Conservation (phyloP, 768 basidiomycete species). For the Pulveroboletus ravenelii region DNA sequence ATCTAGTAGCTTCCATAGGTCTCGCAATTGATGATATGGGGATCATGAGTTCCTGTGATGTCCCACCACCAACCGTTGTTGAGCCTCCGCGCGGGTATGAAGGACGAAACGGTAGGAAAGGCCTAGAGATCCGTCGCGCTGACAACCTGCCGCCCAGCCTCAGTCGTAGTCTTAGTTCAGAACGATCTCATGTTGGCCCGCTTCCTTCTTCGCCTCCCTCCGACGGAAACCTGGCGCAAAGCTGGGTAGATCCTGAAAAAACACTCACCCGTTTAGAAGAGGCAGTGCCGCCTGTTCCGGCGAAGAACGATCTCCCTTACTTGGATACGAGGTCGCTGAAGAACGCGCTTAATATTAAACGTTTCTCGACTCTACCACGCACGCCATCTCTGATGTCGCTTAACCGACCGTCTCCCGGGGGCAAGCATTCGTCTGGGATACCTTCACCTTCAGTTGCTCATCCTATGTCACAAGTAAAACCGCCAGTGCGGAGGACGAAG, state of each 20-base stretch:
- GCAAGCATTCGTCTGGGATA: slow-evolving; percentile 22
- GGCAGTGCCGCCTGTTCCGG: slow-evolving; percentile 28
- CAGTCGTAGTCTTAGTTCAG: slow-evolving; percentile 9
- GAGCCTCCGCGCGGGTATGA: slow-evolving; percentile 36
- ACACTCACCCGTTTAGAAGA: slow-evolving; percentile 15
- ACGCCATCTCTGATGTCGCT: slow-evolving; percentile 57
- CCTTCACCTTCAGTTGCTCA: slow-evolving; percentile 32
- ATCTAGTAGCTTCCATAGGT: slow-evolving; percentile 35
- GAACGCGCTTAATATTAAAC: slow-evolving; percentile 34
- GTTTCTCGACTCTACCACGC: slow-evolving; percentile 57
- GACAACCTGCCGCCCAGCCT: slow-evolving; percentile 13
- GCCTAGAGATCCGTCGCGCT: slow-evolving; percentile 30
- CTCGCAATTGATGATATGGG: slow-evolving; percentile 38
- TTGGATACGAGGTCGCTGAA: slow-evolving; percentile 24
- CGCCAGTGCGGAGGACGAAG: slow-evolving; percentile 29
- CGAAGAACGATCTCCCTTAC: slow-evolving; percentile 21
- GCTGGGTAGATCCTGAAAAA: slow-evolving; percentile 17
- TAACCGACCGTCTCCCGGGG: slow-evolving; percentile 18
- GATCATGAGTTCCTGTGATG: slow-evolving; percentile 28
- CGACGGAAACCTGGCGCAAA: slow-evolving; percentile 17
- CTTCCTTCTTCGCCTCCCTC: slow-evolving; percentile 15
- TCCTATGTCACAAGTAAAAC: slow-evolving; percentile 23
- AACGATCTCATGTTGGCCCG: slow-evolving; percentile 7
- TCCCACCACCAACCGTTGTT: slow-evolving; percentile 38
- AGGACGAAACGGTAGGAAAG: slow-evolving; percentile 22